Evolutionary conservation across 2,329 filamentous ascomycete genomes (phyloP).

Genomic region (Pyrenochaeta sp.): DNA sequence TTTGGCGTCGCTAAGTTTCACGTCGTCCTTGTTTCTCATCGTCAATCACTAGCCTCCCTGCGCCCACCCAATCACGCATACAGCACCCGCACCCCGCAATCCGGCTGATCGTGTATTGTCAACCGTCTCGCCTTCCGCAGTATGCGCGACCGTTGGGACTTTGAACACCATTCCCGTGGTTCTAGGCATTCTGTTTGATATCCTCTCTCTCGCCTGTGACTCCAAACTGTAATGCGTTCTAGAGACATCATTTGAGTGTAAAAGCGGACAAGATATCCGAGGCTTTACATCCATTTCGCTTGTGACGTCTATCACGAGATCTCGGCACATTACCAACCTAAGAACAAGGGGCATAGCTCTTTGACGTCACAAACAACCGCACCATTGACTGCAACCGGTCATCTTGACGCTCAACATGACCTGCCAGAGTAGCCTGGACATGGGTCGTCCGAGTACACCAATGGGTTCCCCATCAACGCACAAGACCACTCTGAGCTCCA

Average conservation of each 20-base stretch:
- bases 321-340: neutral
- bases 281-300: conserved; percentile 1
- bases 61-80: neutral
- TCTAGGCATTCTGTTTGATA: neutral
- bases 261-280: neutral
- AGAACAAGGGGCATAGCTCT: neutral
- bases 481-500: neutral
- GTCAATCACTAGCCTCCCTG: neutral
- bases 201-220: neutral
- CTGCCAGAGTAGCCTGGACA: conserved; percentile 7
- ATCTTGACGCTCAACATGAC: conserved; percentile 16
- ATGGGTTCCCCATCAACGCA: conserved; percentile 5
- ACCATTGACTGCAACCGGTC: neutral
- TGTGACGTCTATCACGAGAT: conserved; percentile 6
- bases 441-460: conserved; percentile 8
- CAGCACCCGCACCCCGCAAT: neutral
- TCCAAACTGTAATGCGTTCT: neutral
- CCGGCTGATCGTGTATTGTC: neutral
- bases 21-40: neutral
- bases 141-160: neutral
- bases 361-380: conserved; percentile 1
- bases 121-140: neutral
- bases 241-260: neutral
- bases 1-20: neutral
- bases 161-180: neutral